Evolutionary conservation across 768 basidiomycete species (phyloP).

Genomic region (Lactarius hatsudake): DNA sequence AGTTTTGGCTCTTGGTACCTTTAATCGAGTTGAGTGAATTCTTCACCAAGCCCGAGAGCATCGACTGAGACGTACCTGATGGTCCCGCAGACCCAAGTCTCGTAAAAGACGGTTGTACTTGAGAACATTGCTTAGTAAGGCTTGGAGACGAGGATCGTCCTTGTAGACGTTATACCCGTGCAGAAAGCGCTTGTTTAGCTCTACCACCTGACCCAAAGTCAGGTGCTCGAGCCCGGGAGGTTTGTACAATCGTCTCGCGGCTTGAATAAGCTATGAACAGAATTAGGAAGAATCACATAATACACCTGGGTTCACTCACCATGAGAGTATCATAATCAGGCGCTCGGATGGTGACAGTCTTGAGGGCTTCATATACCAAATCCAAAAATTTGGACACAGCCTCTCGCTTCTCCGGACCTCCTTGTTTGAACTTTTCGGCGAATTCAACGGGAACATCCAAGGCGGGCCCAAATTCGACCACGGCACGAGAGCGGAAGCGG

Average conservation of each 20-base stretch:
- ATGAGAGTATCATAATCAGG: conserved; percentile 98
- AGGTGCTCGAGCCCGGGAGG: conserved; percentile 84
- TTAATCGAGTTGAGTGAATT: conserved; percentile 7
- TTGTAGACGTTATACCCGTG: conserved; percentile 91
- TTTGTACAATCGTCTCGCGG: conserved; percentile 87
- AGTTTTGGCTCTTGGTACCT: conserved; percentile 74
- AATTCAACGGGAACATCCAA: conserved; percentile 88
- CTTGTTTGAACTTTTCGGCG: conserved; percentile 87
- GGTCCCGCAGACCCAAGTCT: conserved; percentile 89
- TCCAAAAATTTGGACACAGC: conserved; percentile 88
- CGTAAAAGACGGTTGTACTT: conserved; percentile 86
- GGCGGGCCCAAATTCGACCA: conserved; percentile 93
- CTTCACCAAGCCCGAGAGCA: conserved; percentile 8
- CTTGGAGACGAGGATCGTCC: conserved; percentile 83
- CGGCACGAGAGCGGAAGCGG: conserved; percentile 93
- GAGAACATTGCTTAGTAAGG: conserved; percentile 71
- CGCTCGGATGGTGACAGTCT: conserved; percentile 93
- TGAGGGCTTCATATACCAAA: conserved; percentile 86
- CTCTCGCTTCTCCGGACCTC: conserved; percentile 83
- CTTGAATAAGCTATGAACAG: conserved; percentile 80
- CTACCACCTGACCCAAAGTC: conserved; percentile 91
- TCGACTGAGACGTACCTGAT: conserved; percentile 57
- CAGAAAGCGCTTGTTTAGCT: conserved; percentile 87
- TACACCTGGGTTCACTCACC: conserved; percentile 49
- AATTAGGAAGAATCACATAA: conserved; percentile 5